phyloP scores from a whole-genome alignment of 2,329 filamentous ascomycete species.

The Claviceps capensis region DNA sequence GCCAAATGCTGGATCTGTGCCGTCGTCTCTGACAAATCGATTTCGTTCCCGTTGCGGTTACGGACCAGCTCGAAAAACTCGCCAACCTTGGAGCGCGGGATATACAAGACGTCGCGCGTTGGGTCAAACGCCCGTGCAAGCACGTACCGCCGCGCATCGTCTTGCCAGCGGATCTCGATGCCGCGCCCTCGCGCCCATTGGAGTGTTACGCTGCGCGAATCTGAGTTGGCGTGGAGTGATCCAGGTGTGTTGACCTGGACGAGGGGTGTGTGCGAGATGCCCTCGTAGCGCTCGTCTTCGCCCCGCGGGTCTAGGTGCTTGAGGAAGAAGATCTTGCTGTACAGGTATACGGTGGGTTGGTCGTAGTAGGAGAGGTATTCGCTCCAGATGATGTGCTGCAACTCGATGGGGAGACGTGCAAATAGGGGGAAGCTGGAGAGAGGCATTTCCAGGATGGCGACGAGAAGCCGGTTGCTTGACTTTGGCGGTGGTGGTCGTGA shows the following conservation, averaged over 20 bases:
- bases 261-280: slow-evolving; percentile 1
- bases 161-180: slow-evolving; percentile 3
- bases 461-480: too few species aligned
- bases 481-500: too few species aligned
- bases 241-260: slow-evolving; percentile 10
- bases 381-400: slow-evolving; percentile 14
- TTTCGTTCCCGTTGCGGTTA: not conserved
- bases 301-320: slow-evolving; percentile 3
- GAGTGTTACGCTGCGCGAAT: slow-evolving; percentile 10
- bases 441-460: not conserved
- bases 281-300: slow-evolving; percentile 1
- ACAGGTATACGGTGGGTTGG: slow-evolving; percentile 10
- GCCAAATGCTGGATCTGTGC: slow-evolving; percentile 10
- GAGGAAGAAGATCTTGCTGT: slow-evolving; percentile 8
- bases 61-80: slow-evolving; percentile 6
- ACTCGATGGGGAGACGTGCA: slow-evolving; percentile 11
- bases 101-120: slow-evolving; percentile 2
- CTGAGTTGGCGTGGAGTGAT: slow-evolving; percentile 9
- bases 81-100: slow-evolving; percentile 9
- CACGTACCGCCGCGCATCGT: not conserved
- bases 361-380: slow-evolving; percentile 6
- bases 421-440: slow-evolving; percentile 10
- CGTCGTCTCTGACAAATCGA: slow-evolving; percentile 2
- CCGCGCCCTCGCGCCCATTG: slow-evolving; percentile 7
- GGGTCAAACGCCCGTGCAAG: slow-evolving; percentile 6